phyloP scores from a whole-genome alignment of 2,329 filamentous ascomycete genomes.

The Nigrospora osmanthi region DNA sequence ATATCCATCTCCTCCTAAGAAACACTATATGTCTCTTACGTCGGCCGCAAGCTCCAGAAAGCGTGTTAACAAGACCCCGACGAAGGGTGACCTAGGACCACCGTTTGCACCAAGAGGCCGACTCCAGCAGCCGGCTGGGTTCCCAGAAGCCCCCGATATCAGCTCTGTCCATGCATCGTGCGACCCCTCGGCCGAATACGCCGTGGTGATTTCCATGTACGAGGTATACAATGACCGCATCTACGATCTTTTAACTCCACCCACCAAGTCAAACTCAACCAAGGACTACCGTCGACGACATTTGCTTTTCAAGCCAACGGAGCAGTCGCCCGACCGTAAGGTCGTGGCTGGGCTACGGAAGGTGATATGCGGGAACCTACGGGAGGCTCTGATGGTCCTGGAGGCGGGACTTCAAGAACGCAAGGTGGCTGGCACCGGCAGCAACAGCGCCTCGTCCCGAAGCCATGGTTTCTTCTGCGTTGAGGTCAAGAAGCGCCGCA shows the following conservation, averaged over 20 bases:
- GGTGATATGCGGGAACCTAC: conserved; percentile 73
- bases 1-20: conserved; percentile 18
- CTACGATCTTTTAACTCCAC: conserved; percentile 76
- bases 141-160: conserved; percentile 70
- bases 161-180: conserved; percentile 59
- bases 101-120: conserved; percentile 53
- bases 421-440: conserved; percentile 81
- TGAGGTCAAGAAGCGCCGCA: conserved; percentile 76
- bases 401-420: conserved; percentile 85
- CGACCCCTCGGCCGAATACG: conserved; percentile 69
- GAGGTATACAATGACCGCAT: conserved; percentile 99
- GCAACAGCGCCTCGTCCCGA: conserved; percentile 85
- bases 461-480: conserved; percentile 96
- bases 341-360: conserved; percentile 89
- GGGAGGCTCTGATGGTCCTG: conserved; percentile 81
- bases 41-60: conserved; percentile 36
- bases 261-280: conserved; percentile 48
- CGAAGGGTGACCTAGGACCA: conserved; percentile 42
- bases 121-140: conserved; percentile 59
- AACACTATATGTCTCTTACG: conserved; percentile 36
- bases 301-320: conserved; percentile 86
- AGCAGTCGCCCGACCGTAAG: conserved; percentile 83
- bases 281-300: conserved; percentile 71
- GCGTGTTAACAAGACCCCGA: conserved; percentile 33
- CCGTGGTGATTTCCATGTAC: conserved; percentile 92